Base-by-base conservation (phyloP, 305 asterid genomes). In the Fraxinus velutina region DNA sequence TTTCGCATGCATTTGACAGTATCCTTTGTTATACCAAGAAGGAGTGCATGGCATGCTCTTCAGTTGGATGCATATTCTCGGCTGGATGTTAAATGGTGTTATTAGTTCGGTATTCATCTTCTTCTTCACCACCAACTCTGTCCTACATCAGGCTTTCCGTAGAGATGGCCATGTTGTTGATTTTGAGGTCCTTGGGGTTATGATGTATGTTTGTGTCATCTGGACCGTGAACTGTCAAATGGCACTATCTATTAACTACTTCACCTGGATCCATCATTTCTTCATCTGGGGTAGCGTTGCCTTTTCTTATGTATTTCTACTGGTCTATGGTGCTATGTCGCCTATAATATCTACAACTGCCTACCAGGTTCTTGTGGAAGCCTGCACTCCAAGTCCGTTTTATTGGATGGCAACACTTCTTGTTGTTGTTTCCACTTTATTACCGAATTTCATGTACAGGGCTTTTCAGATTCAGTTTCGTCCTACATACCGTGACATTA, bases 211-310 rank as follows among this genome's bases (percentile, higher is more conserved):
- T 1, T 90, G 92, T 52, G 95, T 93, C 1, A 92, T 96, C 2
- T 96, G 99, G 99, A 89, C 99, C 0, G 99, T 94, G 77, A 96
- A 96, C 84, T 94, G 95, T 87, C 99, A 96, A 84, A 89, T 96
- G 96, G 98, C 98, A 10, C 81, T 94, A 3, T 94, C 97, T 10
- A 89, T 96, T n/a, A 94, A 91, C 89, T 94, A 92, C 90, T 93
- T 96, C 85, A 94, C 99, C 7, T 94, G 98, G 98, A 92, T 96
- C 85, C 99, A 94, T 9, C 99, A 96, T 79, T 75, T 93, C 71
- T 88, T 94, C 92, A 94, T 96, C 81, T 94, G 98, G 98, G 99
- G 98, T 1, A 96, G 98, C 86, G 89, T 93, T 24, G 90, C 86
- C 1, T 76, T 87, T 78, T 96, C 98, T 97, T 93, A 94, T 68